Evolutionary conservation across 2,329 filamentous ascomycete species (phyloP), one percentile per base, ranked within the genome.

Genomic region (Stachybotrys chlorohalonatus): DNA sequence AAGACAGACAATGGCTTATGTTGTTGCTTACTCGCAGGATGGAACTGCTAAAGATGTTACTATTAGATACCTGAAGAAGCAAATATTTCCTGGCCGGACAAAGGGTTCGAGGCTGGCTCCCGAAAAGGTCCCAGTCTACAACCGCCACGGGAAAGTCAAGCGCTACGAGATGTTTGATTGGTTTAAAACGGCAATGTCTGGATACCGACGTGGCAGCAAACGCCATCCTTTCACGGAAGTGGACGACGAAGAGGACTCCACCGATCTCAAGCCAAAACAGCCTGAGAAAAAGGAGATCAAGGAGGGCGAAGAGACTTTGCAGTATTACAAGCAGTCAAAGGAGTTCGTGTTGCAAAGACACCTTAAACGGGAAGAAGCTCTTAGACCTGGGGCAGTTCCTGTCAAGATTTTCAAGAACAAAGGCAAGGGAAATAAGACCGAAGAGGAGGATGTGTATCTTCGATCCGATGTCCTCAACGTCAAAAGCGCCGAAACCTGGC

Each of bases 41-140:
- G 90, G 89, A 2, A 92, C 90, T 0, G 92, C 90, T 11, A 97
- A 97, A 67, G 94, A 99, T 66, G 88, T 99, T 15, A 99, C 94
- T 0, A 85, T 94, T 11, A 83, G 94, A 31, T 99, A 99, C 68
- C 74, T 99, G 7, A 92, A 87, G 63, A 83, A 86, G 24, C 88
- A 88, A 55, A 80, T 87, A 53, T 85, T 91, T 67, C 94, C 94
- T 1, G 93, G 94, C 5, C 88, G 91, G 61, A 95, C 93, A 0
- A 97, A 96, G 66, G 90, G 92, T 5, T 81, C 86, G 59, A 83
- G 94, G 7, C 81, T 96, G 66, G 83, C 87, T 0, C 67, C 85
- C 2, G 90, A 95, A 62, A 96, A 93, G 64, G 76, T 95, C 1
- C 86, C 91, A 0, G 74, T 96, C 7, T 86, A 92, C 66, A 86